phyloP scores from a whole-genome alignment of 345 rosid genomes.

The Trapa incisa region DNA sequence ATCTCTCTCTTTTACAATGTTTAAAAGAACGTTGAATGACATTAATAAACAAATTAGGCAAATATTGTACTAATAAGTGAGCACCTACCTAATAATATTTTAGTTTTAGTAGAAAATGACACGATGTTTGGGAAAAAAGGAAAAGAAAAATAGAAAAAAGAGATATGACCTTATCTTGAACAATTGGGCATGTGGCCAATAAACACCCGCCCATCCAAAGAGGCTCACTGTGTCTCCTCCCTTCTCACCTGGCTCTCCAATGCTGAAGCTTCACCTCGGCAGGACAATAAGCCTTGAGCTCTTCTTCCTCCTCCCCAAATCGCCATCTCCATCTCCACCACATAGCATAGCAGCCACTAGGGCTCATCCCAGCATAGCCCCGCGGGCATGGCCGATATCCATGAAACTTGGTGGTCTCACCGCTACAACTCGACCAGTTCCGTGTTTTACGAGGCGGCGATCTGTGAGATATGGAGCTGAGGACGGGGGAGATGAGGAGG shows the following conservation, averaged over 20 bases:
- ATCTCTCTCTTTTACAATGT: too few relatives aligned
- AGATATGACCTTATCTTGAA: neutral
- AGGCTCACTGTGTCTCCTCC: neutral
- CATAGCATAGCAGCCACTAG: neutral
- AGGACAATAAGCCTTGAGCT: neutral
- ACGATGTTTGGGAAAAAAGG: too few relatives aligned
- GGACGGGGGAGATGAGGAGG: slow-evolving; percentile 12
- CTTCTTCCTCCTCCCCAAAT: neutral
- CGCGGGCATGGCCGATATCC: neutral
- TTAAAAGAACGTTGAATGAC: too few relatives aligned
- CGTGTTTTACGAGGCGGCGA: slow-evolving; percentile 39
- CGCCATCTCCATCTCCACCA: neutral
- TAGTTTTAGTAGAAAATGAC: too few relatives aligned
- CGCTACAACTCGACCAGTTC: neutral
- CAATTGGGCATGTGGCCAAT: neutral
- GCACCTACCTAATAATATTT: too few relatives aligned
- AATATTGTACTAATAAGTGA: too few relatives aligned
- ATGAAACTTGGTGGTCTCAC: neutral
- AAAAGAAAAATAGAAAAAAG: neutral
- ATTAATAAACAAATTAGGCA: too few relatives aligned
- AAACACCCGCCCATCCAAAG: neutral
- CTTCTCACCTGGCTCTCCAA: neutral
- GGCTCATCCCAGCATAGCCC: neutral
- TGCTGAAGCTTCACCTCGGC: neutral
- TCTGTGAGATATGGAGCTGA: slow-evolving; percentile 25